Evolutionary conservation across 208 protist species (phyloP).

Genomic region (Spongospora subterranea): DNA sequence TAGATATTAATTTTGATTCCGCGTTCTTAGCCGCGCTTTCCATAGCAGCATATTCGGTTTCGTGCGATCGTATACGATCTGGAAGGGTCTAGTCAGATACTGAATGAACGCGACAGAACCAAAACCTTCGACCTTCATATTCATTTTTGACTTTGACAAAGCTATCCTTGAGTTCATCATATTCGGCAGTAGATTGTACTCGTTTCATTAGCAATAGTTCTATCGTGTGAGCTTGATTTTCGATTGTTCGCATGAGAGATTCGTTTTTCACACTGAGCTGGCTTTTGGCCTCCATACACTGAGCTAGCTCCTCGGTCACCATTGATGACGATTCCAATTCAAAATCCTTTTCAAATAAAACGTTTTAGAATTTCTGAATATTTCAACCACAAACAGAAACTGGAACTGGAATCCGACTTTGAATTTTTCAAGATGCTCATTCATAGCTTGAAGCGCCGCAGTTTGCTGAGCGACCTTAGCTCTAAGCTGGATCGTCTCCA

Average conservation of each 20-base stretch:
- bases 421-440: not conserved
- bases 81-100: not conserved
- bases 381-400: not conserved
- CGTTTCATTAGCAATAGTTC: constrained; percentile 40
- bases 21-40: not conserved
- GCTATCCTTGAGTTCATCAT: not conserved
- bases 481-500: too few relatives aligned
- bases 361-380: not conserved
- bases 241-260: not conserved
- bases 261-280: not conserved
- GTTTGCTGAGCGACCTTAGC: not conserved
- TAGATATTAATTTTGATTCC: not conserved
- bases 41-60: not conserved
- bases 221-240: constrained; percentile 43
- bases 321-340: constrained; percentile 26
- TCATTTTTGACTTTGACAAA: not conserved
- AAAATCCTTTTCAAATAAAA: not conserved
- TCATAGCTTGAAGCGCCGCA: not conserved
- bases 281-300: not conserved
- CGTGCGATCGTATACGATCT: not conserved
- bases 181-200: not conserved
- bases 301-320: constrained; percentile 24
- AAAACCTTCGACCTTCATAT: constrained; percentile 25
- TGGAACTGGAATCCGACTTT: not conserved
- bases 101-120: not conserved